Percentiles rank a stretch among this genome's conserved stretches.
Evolutionary conservation across 371 early-diverging fungal species (phyloP).

Genomic region (Mortierella sp.): DNA sequence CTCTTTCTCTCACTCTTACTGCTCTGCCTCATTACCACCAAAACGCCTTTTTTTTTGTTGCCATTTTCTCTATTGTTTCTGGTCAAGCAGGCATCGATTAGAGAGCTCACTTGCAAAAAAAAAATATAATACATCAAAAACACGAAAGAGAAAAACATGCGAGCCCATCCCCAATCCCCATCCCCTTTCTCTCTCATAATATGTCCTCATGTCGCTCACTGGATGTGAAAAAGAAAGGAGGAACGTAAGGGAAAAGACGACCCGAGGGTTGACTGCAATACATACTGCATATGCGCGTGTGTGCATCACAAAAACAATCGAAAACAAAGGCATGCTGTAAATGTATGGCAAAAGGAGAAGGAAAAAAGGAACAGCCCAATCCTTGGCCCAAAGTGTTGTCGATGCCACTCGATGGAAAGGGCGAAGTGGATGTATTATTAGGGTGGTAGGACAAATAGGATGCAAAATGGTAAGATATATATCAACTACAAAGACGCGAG

Average conservation of each 20-base stretch:
- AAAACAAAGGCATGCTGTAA: too few relatives aligned
- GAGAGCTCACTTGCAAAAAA: neutral
- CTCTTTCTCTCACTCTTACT: neutral
- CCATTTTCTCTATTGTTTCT: neutral
- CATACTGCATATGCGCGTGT: too few relatives aligned
- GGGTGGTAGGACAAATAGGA: neutral
- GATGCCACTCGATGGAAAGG: neutral
- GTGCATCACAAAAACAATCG: too few relatives aligned
- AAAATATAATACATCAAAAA: neutral
- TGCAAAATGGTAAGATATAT: neutral
- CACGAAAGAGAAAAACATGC: neutral
- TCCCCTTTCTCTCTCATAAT: neutral
- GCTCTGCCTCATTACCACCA: neutral
- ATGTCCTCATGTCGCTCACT: neutral
- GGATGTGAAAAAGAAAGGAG: neutral
- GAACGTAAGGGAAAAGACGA: neutral
- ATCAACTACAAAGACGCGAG: neutral
- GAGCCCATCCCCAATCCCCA: conserved; percentile 7
- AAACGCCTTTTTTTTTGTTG: neutral
- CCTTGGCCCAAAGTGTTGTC: neutral
- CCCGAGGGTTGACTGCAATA: neutral
- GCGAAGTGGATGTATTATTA: neutral
- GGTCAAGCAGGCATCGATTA: neutral
- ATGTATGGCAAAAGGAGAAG: neutral
- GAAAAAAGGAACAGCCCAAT: neutral